Conservation (phyloP, 257 asterid genomes). For the Misopates orontium region DNA sequence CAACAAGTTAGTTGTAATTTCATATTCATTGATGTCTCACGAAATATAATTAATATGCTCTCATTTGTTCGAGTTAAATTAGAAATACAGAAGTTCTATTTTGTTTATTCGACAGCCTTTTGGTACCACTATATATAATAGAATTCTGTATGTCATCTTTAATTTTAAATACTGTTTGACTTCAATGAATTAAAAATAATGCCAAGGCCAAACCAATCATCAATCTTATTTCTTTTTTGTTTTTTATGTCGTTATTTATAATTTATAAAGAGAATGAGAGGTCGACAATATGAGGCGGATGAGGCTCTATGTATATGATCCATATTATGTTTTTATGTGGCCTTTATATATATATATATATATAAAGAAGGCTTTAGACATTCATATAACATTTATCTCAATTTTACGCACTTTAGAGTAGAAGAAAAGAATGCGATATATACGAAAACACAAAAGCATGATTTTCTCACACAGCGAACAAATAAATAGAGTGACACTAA, state of each 20-base stretch:
- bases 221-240: not conserved
- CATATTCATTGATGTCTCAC: conserved; percentile 3
- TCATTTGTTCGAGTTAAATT: conserved; percentile 20
- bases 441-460: too few relatives aligned
- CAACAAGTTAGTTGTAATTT: not conserved
- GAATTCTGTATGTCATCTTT: not conserved
- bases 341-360: not conserved
- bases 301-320: too few relatives aligned
- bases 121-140: not conserved
- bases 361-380: too few relatives aligned
- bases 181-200: not conserved
- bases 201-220: conserved; percentile 6
- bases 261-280: not conserved
- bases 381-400: too few relatives aligned
- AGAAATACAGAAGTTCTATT: not conserved
- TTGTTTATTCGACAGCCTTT: conserved; percentile 12
- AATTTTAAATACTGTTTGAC: conserved; percentile 15
- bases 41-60: conserved; percentile 7
- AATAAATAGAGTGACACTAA: too few relatives aligned
- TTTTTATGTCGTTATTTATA: not conserved
- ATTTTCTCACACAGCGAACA: too few relatives aligned
- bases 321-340: not conserved
- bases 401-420: too few relatives aligned
- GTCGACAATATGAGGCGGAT: conserved; percentile 3
- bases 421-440: too few relatives aligned